Evolutionary conservation across 176 grass and related monocot species (phyloP).

Genomic region (Pontederia paniculata): DNA sequence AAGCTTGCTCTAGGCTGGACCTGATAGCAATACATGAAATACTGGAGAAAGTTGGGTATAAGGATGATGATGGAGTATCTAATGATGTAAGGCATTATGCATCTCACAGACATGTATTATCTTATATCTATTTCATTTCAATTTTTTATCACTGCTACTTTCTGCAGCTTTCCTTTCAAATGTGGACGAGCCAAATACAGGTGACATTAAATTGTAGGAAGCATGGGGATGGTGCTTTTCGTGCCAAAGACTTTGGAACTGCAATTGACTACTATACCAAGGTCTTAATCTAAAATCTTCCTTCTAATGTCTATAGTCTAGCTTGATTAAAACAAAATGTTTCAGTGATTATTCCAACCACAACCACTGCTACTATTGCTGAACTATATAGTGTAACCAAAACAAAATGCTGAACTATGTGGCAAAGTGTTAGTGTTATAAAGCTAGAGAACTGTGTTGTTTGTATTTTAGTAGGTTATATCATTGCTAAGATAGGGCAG

Average conservation of each 20-base stretch:
- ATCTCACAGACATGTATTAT: background rate
- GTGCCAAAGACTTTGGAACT: conserved; percentile 58
- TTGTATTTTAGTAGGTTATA: no score
- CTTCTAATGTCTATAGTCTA: background rate
- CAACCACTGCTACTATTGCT: background rate
- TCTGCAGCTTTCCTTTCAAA: conserved; percentile 62
- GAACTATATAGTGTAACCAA: no score
- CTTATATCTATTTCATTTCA: background rate
- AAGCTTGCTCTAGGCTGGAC: conserved; percentile 84
- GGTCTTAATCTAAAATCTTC: conserved; percentile 25
- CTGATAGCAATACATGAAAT: conserved; percentile 78
- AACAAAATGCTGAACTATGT: no score
- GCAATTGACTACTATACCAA: conserved; percentile 54
- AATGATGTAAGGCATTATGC: conserved; percentile 60
- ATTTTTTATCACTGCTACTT: conserved; percentile 8
- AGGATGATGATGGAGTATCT: conserved; percentile 68
- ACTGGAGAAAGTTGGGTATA: conserved; percentile 61
- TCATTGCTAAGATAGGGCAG: no score
- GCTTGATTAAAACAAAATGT: background rate
- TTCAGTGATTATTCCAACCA: background rate
- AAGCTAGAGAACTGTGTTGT: no score
- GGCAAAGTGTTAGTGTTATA: no score
- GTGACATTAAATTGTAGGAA: conserved; percentile 56
- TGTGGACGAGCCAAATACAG: conserved; percentile 66
- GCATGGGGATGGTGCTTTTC: conserved; percentile 55